Evolutionary conservation across 352 stramenopile genomes (phyloP).

Genomic region (Phytopythium litorale): DNA sequence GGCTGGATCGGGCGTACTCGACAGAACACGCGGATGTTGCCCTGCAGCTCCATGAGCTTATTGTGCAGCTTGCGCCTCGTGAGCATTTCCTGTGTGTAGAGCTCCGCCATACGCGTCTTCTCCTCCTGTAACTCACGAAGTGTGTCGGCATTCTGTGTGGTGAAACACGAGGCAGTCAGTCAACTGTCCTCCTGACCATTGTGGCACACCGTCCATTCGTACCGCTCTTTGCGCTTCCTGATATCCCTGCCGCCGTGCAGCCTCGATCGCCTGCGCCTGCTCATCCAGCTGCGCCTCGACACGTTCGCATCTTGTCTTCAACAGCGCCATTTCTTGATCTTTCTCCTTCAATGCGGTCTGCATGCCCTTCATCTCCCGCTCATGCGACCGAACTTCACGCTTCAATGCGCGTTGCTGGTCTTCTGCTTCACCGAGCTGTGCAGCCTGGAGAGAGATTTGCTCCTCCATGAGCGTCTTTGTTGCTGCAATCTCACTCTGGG

Average conservation of each 20-base stretch:
- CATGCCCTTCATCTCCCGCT: constrained; percentile 55
- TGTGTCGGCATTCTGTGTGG: constrained; percentile 36
- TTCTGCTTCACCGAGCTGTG: constrained; percentile 43
- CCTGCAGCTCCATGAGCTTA: constrained; percentile 88
- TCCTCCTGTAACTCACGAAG: constrained; percentile 49
- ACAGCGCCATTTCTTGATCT: constrained; percentile 34
- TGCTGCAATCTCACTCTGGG: constrained; percentile 15
- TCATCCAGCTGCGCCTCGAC: constrained; percentile 32
- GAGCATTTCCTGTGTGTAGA: constrained; percentile 74
- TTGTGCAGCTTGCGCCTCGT: constrained; percentile 85
- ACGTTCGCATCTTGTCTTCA: constrained; percentile 28
- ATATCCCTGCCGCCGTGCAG: constrained; percentile 28
- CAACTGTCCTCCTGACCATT: background rate
- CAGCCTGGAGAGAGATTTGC: constrained; percentile 17
- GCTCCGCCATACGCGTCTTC: constrained; percentile 46
- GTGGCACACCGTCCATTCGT: constrained; percentile 8
- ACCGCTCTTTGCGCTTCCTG: constrained; percentile 52
- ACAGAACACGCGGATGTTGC: constrained; percentile 93
- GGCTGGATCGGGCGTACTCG: constrained; percentile 84
- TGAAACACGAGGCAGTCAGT: background rate
- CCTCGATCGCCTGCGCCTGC: constrained; percentile 29
- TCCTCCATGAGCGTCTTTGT: constrained; percentile 24
- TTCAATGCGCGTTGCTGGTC: constrained; percentile 49
- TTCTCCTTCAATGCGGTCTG: constrained; percentile 47
- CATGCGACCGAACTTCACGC: constrained; percentile 48